These are phyloP conservation scores for Malus orientalis DNA, from an alignment of 306 rosid species.

Conservation along the genomic window DNA sequence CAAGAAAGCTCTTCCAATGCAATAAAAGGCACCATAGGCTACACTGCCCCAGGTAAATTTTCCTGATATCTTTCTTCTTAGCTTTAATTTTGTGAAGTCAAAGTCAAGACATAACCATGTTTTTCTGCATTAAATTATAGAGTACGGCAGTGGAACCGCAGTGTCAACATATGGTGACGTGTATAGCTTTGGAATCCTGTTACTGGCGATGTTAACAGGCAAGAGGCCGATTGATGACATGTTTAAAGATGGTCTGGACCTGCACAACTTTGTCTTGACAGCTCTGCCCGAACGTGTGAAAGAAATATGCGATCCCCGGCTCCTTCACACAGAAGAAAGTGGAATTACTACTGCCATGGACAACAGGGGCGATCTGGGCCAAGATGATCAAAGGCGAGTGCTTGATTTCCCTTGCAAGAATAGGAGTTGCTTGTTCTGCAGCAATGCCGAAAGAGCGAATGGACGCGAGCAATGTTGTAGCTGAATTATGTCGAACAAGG, in stretches of 20 bases:
- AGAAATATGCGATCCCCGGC: background rate
- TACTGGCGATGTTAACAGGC: background rate
- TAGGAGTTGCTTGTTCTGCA: conserved; percentile 17
- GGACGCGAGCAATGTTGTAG: background rate
- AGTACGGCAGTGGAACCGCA: background rate
- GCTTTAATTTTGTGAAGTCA: too few species aligned
- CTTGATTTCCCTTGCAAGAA: conserved; percentile 7
- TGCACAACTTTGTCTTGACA: background rate
- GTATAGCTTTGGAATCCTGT: background rate
- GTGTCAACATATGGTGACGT: background rate
- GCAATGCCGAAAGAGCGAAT: background rate
- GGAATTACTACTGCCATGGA: background rate
- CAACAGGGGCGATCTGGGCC: background rate
- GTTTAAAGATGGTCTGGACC: conserved; percentile 3
- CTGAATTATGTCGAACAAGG: background rate
- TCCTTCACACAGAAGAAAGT: background rate
- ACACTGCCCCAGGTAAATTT: too few species aligned
- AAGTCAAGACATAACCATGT: too few species aligned
- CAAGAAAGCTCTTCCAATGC: too few species aligned
- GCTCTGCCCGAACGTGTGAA: background rate
- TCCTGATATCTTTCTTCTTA: too few species aligned
- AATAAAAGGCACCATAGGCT: too few species aligned
- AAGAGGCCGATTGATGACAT: background rate
- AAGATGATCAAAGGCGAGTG: background rate
- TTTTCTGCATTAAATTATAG: background rate